phyloP scores from a whole-genome alignment of 352 stramenopile genomes.

The Blastocystis sp. region DNA sequence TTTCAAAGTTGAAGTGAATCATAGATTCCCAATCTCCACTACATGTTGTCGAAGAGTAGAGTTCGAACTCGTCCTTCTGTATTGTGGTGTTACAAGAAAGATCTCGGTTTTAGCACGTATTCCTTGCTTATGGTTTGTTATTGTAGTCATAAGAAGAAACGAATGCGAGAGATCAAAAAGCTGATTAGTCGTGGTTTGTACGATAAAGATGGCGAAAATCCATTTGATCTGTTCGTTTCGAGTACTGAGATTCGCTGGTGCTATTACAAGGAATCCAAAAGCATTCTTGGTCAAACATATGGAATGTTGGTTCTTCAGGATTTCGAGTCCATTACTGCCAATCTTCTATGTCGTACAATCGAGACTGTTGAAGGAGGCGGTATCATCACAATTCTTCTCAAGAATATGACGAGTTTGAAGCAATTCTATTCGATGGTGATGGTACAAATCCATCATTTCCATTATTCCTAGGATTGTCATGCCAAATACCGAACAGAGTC shows the following conservation, averaged over 20 bases:
- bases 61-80: constrained; percentile 88
- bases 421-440: constrained; percentile 98
- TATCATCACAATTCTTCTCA: constrained; percentile 89
- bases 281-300: constrained; percentile 92
- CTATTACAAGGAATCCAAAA: constrained; percentile 99
- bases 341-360: constrained; percentile 95
- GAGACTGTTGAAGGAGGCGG: constrained; percentile 96
- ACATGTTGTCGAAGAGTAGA: constrained; percentile 88
- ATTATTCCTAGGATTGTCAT: constrained; percentile 74
- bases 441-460: constrained; percentile 73
- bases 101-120: constrained; percentile 96
- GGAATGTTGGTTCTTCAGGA: constrained; percentile 94
- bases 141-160: constrained; percentile 74
- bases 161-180: constrained; percentile 87
- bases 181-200: constrained; percentile 83
- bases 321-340: constrained; percentile 96
- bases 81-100: constrained; percentile 99
- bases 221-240: constrained; percentile 97
- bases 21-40: constrained; percentile 92
- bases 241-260: constrained; percentile 96
- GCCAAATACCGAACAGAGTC: constrained; percentile 80
- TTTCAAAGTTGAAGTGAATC: background rate
- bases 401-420: constrained; percentile 92
- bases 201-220: constrained; percentile 82
- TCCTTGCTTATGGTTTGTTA: background rate